Percentiles rank a stretch among this genome's conserved stretches.
Conservation (phyloP, 768 basidiomycete species). For the Hortiboletus campestris region DNA sequence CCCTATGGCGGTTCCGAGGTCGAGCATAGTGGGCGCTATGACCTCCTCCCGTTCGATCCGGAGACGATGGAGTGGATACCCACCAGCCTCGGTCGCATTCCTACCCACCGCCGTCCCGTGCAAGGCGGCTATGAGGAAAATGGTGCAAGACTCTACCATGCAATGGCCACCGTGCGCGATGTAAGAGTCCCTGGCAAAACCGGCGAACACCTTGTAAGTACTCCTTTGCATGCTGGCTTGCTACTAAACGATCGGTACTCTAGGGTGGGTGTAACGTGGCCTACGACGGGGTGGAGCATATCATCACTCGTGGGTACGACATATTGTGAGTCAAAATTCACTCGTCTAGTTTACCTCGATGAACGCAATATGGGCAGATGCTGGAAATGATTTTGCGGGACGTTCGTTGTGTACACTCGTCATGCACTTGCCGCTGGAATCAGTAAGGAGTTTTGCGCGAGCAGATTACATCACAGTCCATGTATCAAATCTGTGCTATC, state of each 20-base stretch:
- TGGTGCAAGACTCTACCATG: conserved; percentile 69
- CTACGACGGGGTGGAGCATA: conserved; percentile 38
- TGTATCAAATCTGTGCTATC: conserved; percentile 2
- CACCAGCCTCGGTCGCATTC: conserved; percentile 58
- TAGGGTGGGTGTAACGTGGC: conserved; percentile 45
- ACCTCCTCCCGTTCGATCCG: conserved; percentile 68
- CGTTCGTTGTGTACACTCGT: neutral
- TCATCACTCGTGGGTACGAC: conserved; percentile 39
- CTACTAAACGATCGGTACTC: neutral
- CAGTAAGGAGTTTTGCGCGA: neutral
- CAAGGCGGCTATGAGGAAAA: conserved; percentile 76
- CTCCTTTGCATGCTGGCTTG: neutral
- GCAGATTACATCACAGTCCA: conserved; percentile 4
- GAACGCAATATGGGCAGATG: conserved; percentile 28
- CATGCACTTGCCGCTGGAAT: no score
- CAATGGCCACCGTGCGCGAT: conserved; percentile 48
- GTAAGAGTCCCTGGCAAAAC: conserved; percentile 72
- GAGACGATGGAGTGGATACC: conserved; percentile 73
- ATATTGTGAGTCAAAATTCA: conserved; percentile 37
- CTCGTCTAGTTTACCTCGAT: neutral
- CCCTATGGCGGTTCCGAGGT: conserved; percentile 64
- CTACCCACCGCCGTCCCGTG: conserved; percentile 55
- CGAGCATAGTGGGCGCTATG: conserved; percentile 64
- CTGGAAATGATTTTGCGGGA: conserved; percentile 30
- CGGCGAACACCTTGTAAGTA: conserved; percentile 62